Evolutionary conservation across 768 basidiomycete species (phyloP).

Genomic region (Suillus fuscotomentosus): DNA sequence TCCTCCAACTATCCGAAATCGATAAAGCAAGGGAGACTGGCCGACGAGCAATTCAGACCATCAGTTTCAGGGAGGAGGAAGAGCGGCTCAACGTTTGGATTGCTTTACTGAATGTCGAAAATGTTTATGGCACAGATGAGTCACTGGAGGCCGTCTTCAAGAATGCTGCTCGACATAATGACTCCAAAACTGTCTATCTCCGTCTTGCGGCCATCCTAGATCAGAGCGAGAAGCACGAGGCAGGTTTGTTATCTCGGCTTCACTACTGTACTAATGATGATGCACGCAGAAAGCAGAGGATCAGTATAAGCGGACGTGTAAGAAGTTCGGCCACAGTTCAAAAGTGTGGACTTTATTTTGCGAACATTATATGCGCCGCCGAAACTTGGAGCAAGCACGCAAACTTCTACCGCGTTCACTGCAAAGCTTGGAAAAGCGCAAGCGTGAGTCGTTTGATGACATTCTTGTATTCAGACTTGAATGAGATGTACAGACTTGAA

Average conservation of each 20-base stretch:
- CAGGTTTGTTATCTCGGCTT: constrained; percentile 28
- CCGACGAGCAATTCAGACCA: constrained; percentile 77
- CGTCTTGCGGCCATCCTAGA: constrained; percentile 84
- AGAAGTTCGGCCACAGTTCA: constrained; percentile 92
- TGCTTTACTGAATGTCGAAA: constrained; percentile 92
- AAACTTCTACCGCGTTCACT: constrained; percentile 83
- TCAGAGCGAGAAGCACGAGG: constrained; percentile 79
- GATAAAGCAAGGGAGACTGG: constrained; percentile 92
- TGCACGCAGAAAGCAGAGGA: constrained; percentile 82
- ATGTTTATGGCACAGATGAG: constrained; percentile 85
- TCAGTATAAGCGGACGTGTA: constrained; percentile 81
- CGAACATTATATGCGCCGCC: constrained; percentile 75
- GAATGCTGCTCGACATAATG: constrained; percentile 86
- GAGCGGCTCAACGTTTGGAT: constrained; percentile 98
- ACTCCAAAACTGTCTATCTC: constrained; percentile 88
- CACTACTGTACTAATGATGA: background rate
- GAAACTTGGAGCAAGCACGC: constrained; percentile 76
- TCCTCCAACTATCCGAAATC: constrained; percentile 92
- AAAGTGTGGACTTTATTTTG: constrained; percentile 93
- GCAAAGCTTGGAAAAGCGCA: constrained; percentile 89
- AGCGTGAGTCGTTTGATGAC: constrained; percentile 60
- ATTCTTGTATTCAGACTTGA: constrained; percentile 5
- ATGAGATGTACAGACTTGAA: constrained; percentile 68
- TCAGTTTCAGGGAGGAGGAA: constrained; percentile 93
- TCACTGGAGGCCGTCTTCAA: constrained; percentile 80